Base-by-base conservation (phyloP, 768 basidiomycete species). In the Xanthoconium stramineum region DNA sequence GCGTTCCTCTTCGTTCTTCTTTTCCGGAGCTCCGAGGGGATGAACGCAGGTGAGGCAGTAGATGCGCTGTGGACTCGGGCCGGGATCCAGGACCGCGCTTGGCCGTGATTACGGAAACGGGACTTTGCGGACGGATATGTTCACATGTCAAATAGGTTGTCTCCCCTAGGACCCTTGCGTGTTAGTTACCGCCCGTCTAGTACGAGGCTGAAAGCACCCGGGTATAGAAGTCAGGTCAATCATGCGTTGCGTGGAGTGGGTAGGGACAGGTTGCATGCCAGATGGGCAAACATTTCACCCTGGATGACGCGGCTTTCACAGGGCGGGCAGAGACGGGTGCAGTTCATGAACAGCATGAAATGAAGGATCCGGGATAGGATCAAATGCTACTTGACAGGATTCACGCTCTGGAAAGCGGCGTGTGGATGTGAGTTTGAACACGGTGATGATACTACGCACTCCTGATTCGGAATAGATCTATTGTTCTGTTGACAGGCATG, bases 1-100 rank as follows among this genome's bases (percentile, higher is more conserved):
- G 24, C 17, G 5, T 38, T 32, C 19, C 19, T 20, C 55, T 56
- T 57, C 43, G 3, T 12, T 44, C 39, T 47, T 58, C 48, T 57
- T 47, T 51, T 54, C 54, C 63, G 65, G 36, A 56, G 33, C 9
- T 66, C 65, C 65, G 65, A 66, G 65, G 65, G 42, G 43, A 55
- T 54, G 55, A 45, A n/a, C 33, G 6, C 36, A 44, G 46, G 46
- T 36, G 45, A 40, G 19, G 33, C 28, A 17, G 11, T n/a, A 13
- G 7, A 17, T n/a, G 30, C 6, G 47, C 14, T 5, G 39, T 43
- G 35, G 44, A 47, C 38, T 20, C 37, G 44, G 35, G 13, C 55
- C 55, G 51, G 54, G 37, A 53, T 57, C 13, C 13, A 40, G 39
- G 47, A 11, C 33, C 37, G 32, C 43, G 37, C 17, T 13, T 46